A percentile compares a stretch with the other conserved stretches of the same genome.
phyloP scores from a whole-genome alignment of 228 moss, liverwort and hornwort genomes.

The Sphagnum fallax region DNA sequence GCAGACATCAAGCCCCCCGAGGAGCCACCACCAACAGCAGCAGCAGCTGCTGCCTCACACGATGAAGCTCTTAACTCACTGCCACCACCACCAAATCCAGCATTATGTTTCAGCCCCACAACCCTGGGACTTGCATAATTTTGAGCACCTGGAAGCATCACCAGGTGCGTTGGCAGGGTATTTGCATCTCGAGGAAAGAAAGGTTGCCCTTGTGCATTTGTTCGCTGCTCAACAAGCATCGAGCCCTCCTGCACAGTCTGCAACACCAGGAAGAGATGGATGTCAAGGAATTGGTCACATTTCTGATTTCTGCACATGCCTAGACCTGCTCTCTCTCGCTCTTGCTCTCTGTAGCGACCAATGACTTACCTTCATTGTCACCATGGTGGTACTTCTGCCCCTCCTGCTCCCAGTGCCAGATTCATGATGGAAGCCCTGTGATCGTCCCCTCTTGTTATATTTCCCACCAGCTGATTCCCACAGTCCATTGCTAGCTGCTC shows the following conservation, averaged over 20 bases:
- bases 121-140: conserved; percentile 27
- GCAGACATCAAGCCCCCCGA: conserved; percentile 22
- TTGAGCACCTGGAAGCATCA: conserved; percentile 32
- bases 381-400: conserved; percentile 16
- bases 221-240: conserved; percentile 84
- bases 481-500: conserved; percentile 21
- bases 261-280: too few species aligned
- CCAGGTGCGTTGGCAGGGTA: conserved; percentile 37
- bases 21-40: not conserved
- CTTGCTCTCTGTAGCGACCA: too few species aligned
- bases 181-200: conserved; percentile 49
- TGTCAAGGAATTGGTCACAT: too few species aligned
- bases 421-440: conserved; percentile 42
- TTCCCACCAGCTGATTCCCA: conserved; percentile 28
- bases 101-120: conserved; percentile 20
- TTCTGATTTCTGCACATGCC: too few species aligned
- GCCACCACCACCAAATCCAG: conserved; percentile 25
- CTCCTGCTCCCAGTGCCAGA: conserved; percentile 19
- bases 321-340: too few species aligned
- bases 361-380: conserved; percentile 34
- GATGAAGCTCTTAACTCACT: conserved; percentile 12
- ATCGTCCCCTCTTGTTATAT: conserved; percentile 58
- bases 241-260: conserved; percentile 40
- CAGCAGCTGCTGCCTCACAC: conserved; percentile 36
- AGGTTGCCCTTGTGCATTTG: conserved; percentile 57